phyloP scores from a whole-genome alignment of 345 rosid species.

The Stellera chamaejasme region DNA sequence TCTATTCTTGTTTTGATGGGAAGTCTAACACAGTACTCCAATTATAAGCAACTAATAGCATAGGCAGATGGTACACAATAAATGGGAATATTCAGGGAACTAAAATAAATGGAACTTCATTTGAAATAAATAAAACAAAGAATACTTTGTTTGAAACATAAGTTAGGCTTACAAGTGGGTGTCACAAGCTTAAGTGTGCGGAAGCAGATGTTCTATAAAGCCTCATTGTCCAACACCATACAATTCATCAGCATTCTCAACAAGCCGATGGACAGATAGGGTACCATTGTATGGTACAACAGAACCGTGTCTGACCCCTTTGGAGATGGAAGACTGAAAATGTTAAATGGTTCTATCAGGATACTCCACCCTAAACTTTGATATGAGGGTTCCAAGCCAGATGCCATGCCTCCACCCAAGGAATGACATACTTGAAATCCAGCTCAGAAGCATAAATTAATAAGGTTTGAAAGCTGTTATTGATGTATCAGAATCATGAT shows the following conservation, averaged over 20 bases:
- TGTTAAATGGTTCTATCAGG: constrained; percentile 14
- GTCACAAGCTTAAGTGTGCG: constrained; percentile 12
- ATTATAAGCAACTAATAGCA: no score
- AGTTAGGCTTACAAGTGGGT: constrained; percentile 9
- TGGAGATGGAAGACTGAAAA: constrained; percentile 14
- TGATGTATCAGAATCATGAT: not conserved
- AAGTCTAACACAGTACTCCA: no score
- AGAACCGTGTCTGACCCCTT: constrained; percentile 14
- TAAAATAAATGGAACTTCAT: no score
- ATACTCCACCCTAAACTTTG: constrained; percentile 14
- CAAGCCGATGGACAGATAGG: constrained; percentile 17
- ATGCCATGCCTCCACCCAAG: constrained; percentile 16
- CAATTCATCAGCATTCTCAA: constrained; percentile 17
- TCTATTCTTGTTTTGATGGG: not conserved
- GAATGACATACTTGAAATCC: constrained; percentile 17
- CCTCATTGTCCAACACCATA: constrained; percentile 19
- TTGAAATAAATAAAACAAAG: no score
- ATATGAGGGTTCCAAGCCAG: constrained; percentile 15
- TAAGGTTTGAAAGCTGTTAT: constrained; percentile 3
- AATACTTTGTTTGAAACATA: no score
- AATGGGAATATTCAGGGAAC: no score
- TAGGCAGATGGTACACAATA: no score
- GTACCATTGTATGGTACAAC: constrained; percentile 13
- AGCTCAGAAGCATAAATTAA: not conserved
- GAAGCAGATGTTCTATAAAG: constrained; percentile 13